Percentiles rank a stretch among this genome's conserved stretches.
phyloP scores from a whole-genome alignment of 1,139 yeast species.

The Lodderomyces margitis region DNA sequence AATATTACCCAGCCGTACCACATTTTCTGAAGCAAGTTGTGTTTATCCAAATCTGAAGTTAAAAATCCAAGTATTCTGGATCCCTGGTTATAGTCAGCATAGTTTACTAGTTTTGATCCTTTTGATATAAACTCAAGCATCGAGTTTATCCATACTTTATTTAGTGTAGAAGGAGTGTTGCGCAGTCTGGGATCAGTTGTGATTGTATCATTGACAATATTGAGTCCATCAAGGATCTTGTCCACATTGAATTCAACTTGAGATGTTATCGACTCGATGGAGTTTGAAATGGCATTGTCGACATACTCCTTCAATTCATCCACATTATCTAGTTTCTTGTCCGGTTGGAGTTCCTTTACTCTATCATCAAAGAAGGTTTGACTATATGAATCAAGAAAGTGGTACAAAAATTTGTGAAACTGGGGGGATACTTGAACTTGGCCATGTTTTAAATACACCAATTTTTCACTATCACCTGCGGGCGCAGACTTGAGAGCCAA shows the following conservation, averaged over 20 bases:
- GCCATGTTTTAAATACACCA: constrained; percentile 22
- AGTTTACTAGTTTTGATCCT: constrained; percentile 39
- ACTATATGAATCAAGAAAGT: constrained; percentile 32
- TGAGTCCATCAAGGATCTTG: constrained; percentile 27
- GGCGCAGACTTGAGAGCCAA: neutral
- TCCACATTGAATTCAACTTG: constrained; percentile 20
- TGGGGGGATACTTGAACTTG: constrained; percentile 42
- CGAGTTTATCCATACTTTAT: constrained; percentile 18
- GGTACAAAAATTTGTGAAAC: constrained; percentile 36
- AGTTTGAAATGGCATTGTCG: constrained; percentile 3
- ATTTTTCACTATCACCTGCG: neutral
- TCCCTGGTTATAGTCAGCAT: constrained; percentile 43
- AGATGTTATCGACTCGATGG: constrained; percentile 6
- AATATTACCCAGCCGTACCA: constrained; percentile 32
- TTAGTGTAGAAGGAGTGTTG: constrained; percentile 3
- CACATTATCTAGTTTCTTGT: constrained; percentile 7
- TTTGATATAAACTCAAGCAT: constrained; percentile 34
- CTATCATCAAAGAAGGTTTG: constrained; percentile 11
- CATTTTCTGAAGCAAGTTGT: constrained; percentile 24
- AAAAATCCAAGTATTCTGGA: constrained; percentile 43
- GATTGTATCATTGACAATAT: constrained; percentile 10
- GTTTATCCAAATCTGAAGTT: constrained; percentile 22
- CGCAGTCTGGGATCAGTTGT: neutral
- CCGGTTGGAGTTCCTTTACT: constrained; percentile 3
- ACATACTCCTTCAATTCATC: constrained; percentile 10